Base-by-base conservation (phyloP, 2,329 filamentous ascomycete species). In the Apiospora marii region DNA sequence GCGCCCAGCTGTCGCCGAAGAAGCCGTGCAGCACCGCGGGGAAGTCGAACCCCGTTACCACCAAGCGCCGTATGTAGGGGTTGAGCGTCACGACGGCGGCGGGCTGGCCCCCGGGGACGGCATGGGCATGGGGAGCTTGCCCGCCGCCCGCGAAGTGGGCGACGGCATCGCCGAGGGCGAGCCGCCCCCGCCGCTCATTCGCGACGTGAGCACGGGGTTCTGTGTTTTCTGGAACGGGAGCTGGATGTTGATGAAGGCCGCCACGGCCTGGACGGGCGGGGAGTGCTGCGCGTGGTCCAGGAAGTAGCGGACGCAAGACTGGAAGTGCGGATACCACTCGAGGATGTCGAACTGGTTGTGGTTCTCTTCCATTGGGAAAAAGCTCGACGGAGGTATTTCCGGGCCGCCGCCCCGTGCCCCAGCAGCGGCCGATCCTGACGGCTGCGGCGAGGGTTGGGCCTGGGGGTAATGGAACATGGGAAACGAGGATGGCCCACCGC, bases 1-100 rank as follows among this genome's bases (percentile, higher is more conserved):
- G 86, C 46, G 86, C 83, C 94, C 95, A 99, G 80, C 97, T 93
- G 75, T 98, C 94, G n/a, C 96, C 96, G 78, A 98, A 99, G 85
- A 98, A 98, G 14, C 95, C 95, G 80, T 98, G 94, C 73, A 99
- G 85, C n/a, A 98, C 92, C 0, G 91, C 91, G 0, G 93, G 91
- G 53, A 91, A 92, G 81, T 98, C 96, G 85, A 97, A 96, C 1
- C 95, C 96, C 0, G 96, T 98, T 22, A 94, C 94, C 67, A 98
- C 91, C 2, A 98, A 88, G 22, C 96, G 93, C 46, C 96, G 92
- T 74, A 98, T 92, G 81, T 97, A 99, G 0, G 96, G 96, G 4
- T 96, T 89, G 14, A 98, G 86, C 1, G 93, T 94, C 67, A 95
- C 87, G 43, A 83, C 78, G 67, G 82, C 81, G 44, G 83, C 80